These are phyloP conservation scores for Lichtheimia ornata DNA, from an alignment of 371 early-diverging fungal genomes.

Conservation along the genomic window DNA sequence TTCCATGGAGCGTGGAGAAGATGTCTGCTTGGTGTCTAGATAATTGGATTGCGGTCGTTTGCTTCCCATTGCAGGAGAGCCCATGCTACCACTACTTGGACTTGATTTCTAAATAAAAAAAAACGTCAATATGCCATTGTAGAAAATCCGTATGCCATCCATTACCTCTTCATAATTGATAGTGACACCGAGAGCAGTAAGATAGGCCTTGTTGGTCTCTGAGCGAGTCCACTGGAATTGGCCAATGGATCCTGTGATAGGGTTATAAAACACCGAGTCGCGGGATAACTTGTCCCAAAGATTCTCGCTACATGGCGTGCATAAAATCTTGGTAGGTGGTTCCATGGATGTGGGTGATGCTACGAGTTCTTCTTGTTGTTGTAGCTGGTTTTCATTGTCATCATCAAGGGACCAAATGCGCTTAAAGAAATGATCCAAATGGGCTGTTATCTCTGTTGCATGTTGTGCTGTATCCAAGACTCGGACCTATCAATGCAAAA, in stretches of 20 bases:
- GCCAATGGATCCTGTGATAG: constrained; percentile 50
- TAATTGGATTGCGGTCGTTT: constrained; percentile 26
- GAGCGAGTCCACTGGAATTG: constrained; percentile 58
- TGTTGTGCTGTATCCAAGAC: constrained; percentile 7
- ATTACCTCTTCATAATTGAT: constrained; percentile 38
- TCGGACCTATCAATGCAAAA: constrained; percentile 4
- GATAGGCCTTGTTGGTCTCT: constrained; percentile 48
- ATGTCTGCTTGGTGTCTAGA: constrained; percentile 7
- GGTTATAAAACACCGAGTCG: constrained; percentile 54
- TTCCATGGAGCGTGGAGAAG: constrained; percentile 11
- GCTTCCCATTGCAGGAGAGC: constrained; percentile 5
- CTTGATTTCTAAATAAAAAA: constrained; percentile 8
- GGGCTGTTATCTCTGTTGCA: not conserved
- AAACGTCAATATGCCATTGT: not conserved
- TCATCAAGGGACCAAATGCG: constrained; percentile 8
- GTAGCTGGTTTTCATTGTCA: too few species aligned
- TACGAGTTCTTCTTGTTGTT: not conserved
- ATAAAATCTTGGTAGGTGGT: constrained; percentile 8
- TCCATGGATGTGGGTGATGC: constrained; percentile 6
- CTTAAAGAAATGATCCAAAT: constrained; percentile 6
- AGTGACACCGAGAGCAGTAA: constrained; percentile 48
- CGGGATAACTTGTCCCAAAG: constrained; percentile 51
- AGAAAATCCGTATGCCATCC: not conserved
- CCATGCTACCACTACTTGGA: not conserved
- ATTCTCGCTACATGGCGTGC: constrained; percentile 37